Evolutionary conservation across 2,329 filamentous ascomycete genomes (phyloP), one percentile per base, ranked within the genome.

Genomic region (Penicillium capsulatum): DNA sequence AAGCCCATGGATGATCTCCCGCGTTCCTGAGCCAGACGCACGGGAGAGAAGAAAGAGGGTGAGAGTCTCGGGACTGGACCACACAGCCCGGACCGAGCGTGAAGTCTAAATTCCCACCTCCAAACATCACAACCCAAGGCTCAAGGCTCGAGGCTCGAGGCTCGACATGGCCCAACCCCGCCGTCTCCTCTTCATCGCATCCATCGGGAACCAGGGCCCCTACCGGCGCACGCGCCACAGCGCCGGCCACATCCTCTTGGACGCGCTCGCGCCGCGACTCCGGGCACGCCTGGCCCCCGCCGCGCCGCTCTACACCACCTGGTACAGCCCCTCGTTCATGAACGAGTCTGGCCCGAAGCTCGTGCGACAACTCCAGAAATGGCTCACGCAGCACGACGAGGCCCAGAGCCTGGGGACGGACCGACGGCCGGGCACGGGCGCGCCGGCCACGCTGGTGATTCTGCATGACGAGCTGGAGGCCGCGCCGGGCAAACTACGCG

Each of bases 381-480:
- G 57, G 59, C 39, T 58, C 47, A 44, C 46, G 9, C 32, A 44
- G 10, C 32, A 40, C 3, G 42, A 49, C 15, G 37, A 38, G 10
- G n/a, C 27, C 33, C 10, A 17, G 10, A 17, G 27, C 28, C 35
- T 3, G 16, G 24, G 11, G 10, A 14, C 15, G 10, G 14, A 19
- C 9, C 17, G 10, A 5, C n/a, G 14, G 15, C 24, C 11, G 17
- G 31, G 22, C 17, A 28, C 14, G 13, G 31, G 22, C 3, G 14
- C 6, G 16, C 46, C 50, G 1, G 44, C 51, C 10, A 67, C 71
- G 3, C 65, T 98, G 11, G 79, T 97, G 0, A 70, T 97, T 9
- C 71, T 97, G 14, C 89, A 97, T 62, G 91, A 97, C 61, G 91
- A 97, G 61, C 67, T 97, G 22, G 90, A 96, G 56, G 73, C 77